Conservation (phyloP, 495 filamentous ascomycete genomes). For the Penicillium fimorum region DNA sequence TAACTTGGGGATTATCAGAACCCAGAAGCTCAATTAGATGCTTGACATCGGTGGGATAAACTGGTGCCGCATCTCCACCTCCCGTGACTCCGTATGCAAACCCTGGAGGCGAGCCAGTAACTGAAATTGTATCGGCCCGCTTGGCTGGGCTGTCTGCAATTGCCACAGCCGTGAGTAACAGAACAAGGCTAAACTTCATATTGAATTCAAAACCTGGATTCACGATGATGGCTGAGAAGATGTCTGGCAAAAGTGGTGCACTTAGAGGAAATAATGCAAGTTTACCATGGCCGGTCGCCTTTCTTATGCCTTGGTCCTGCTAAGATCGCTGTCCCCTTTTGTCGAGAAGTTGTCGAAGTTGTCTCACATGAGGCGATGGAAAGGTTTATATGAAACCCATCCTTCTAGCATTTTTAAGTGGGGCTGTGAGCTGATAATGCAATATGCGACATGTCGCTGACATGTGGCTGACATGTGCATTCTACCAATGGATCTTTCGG, state of each 20-base stretch:
- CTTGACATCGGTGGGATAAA: background rate
- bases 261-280: background rate
- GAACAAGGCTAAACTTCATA: background rate
- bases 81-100: background rate
- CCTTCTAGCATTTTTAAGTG: background rate
- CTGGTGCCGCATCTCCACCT: background rate
- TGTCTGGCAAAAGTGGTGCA: background rate
- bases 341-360: background rate
- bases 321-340: background rate
- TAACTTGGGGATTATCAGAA: slow-evolving; percentile 37
- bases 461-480: no score
- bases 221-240: background rate
- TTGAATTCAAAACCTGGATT: background rate
- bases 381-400: background rate
- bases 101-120: background rate
- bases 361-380: background rate
- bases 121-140: background rate
- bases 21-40: slow-evolving; percentile 14
- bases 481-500: no score
- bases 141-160: background rate
- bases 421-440: background rate
- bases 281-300: background rate
- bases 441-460: no score
- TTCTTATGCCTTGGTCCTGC: background rate
- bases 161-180: background rate